These are phyloP conservation scores for Cladobotryum protrusum DNA, from an alignment of 2,329 filamentous ascomycete species.

Conservation along the genomic window DNA sequence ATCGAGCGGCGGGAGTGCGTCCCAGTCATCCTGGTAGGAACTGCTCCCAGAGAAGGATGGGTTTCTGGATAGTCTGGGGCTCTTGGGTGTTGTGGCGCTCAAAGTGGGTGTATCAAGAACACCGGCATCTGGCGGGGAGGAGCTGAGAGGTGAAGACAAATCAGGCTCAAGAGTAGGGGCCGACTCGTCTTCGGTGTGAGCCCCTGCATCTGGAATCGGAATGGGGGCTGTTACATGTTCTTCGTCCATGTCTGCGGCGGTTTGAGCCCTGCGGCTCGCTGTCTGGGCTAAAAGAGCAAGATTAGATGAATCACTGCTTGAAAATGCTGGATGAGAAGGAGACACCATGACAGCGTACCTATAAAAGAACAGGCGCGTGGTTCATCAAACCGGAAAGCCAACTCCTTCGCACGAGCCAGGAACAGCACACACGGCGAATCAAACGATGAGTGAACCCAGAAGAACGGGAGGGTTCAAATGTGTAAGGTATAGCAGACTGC, in stretches of 20 bases:
- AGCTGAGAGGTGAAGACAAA: constrained; percentile 33
- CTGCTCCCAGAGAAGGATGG: constrained; percentile 78
- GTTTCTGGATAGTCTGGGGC: constrained; percentile 62
- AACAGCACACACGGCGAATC: too few relatives aligned
- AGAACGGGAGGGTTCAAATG: too few relatives aligned
- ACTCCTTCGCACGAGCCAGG: neutral
- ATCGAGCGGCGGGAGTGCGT: constrained; percentile 80
- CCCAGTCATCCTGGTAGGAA: constrained; percentile 84
- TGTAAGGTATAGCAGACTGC: too few relatives aligned
- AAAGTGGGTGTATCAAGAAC: constrained; percentile 45
- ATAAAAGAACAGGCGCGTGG: neutral
- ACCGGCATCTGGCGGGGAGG: constrained; percentile 38
- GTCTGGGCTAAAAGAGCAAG: neutral
- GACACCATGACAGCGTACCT: neutral
- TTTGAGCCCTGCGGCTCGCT: neutral
- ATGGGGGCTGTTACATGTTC: constrained; percentile 6
- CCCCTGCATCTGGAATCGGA: constrained; percentile 2
- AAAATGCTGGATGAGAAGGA: neutral
- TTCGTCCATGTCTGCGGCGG: constrained; percentile 6
- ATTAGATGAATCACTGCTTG: neutral
- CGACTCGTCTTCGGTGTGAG: constrained; percentile 1
- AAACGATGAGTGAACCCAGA: too few relatives aligned
- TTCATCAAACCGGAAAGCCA: neutral
- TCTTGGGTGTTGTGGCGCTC: constrained; percentile 40
- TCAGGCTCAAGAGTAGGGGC: constrained; percentile 36